Conservation (phyloP, 1,284 basidiomycete species). For the Ustilago lituana region DNA sequence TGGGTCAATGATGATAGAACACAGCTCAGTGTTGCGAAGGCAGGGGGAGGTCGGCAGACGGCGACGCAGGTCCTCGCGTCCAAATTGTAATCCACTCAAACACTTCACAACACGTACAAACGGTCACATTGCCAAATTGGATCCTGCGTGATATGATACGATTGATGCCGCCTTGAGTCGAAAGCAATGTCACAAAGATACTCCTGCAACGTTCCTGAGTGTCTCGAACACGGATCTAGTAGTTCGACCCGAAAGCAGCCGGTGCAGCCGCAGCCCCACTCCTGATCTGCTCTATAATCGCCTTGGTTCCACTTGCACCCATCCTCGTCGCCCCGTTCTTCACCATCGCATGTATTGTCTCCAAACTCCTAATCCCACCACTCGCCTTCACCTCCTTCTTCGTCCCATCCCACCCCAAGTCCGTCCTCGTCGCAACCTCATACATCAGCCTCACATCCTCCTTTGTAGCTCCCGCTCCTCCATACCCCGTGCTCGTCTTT, state of each 20-base stretch:
- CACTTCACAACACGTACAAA: no score
- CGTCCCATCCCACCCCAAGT: conserved; percentile 23
- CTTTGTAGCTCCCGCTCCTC: conserved; percentile 51
- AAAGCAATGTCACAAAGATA: no score
- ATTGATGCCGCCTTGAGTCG: no score
- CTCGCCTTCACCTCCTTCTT: conserved; percentile 56
- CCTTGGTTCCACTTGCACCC: conserved; percentile 57
- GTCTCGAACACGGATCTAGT: conserved; percentile 6
- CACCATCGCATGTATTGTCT: conserved; percentile 50
- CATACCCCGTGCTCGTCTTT: conserved; percentile 64
- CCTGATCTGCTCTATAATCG: conserved; percentile 51
- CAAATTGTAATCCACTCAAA: conserved; percentile 32
- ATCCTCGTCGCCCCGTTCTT: conserved; percentile 54
- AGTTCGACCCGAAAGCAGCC: conserved; percentile 3
- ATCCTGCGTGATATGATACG: neutral
- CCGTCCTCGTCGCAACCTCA: conserved; percentile 33
- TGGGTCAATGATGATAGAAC: conserved; percentile 15
- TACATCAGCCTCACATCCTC: conserved; percentile 57
- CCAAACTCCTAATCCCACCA: conserved; percentile 51
- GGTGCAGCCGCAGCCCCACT: conserved; percentile 20
- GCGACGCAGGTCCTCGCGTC: conserved; percentile 12
- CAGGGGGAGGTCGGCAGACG: neutral
- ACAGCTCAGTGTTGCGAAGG: neutral
- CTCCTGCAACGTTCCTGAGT: no score
- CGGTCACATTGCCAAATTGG: no score